Evolutionary conservation across 371 early-diverging fungal species (phyloP).

Genomic region (Haplosporangium sp.): DNA sequence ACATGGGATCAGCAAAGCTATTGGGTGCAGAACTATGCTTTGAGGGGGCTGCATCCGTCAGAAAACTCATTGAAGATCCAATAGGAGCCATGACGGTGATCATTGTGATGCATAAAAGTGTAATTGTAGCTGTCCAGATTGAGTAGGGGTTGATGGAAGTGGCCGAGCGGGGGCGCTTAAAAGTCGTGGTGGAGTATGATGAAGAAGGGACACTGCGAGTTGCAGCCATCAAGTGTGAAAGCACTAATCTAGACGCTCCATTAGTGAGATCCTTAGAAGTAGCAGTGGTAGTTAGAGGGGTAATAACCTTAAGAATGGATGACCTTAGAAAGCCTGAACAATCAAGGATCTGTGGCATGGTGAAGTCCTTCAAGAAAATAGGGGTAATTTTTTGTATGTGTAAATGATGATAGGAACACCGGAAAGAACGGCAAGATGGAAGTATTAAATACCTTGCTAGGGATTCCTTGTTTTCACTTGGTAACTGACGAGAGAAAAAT

Average conservation of each 20-base stretch:
- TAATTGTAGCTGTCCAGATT: constrained; percentile 5
- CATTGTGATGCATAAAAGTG: constrained; percentile 9
- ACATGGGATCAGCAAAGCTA: constrained; percentile 24
- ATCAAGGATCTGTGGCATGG: constrained; percentile 6
- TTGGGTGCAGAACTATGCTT: constrained; percentile 6
- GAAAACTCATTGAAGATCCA: neutral
- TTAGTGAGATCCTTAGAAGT: neutral
- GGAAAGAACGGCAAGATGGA: too few species aligned
- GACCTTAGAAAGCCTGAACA: constrained; percentile 17
- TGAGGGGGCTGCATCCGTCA: constrained; percentile 14
- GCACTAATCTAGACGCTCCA: neutral
- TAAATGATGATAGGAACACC: neutral
- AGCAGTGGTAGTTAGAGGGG: constrained; percentile 12
- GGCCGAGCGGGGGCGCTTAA: neutral
- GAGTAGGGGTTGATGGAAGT: neutral
- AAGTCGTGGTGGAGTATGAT: neutral
- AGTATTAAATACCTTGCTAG: constrained; percentile 8
- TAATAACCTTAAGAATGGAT: constrained; percentile 16
- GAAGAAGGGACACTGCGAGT: neutral
- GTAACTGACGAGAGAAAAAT: neutral
- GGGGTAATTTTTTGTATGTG: neutral
- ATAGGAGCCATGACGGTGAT: constrained; percentile 1
- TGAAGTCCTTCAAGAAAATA: neutral
- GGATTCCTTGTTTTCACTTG: neutral
- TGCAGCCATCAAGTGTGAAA: neutral